Conservation (phyloP, 495 filamentous ascomycete genomes). For the Thermothielavioides terrestris region DNA sequence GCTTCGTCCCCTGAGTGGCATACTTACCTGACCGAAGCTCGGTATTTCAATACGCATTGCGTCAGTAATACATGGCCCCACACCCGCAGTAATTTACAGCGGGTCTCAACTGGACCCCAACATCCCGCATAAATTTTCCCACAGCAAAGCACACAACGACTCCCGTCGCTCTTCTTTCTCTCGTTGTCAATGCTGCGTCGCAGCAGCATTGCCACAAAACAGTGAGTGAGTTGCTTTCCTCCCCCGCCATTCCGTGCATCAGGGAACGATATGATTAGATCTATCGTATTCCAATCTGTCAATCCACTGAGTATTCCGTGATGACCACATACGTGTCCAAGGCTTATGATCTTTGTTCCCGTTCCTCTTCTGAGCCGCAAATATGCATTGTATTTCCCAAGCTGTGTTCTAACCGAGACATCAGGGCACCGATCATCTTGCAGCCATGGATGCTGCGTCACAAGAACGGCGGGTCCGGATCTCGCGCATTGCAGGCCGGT, state of each 20-base stretch:
- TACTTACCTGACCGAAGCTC: no score
- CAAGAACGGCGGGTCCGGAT: conserved; percentile 54
- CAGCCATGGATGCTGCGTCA: conserved; percentile 14
- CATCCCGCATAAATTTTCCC: conserved; percentile 14
- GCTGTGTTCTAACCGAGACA: conserved; percentile 16
- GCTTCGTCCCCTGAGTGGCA: no score
- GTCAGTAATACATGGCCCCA: not conserved
- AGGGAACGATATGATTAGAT: conserved; percentile 29
- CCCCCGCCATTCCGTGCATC: not conserved
- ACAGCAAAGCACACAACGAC: not conserved
- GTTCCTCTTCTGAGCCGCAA: conserved; percentile 2
- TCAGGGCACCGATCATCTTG: not conserved
- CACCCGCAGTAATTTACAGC: no score
- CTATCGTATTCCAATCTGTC: conserved; percentile 33
- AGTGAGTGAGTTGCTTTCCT: conserved; percentile 20
- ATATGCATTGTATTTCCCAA: not conserved
- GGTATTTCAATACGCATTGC: not conserved
- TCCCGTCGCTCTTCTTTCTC: conserved; percentile 3
- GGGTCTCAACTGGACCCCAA: conserved; percentile 5
- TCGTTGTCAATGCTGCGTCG: conserved; percentile 12
- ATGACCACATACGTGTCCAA: conserved; percentile 29
- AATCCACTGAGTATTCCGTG: conserved; percentile 36
- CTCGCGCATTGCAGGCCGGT: conserved; percentile 69
- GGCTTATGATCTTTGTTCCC: conserved; percentile 23
- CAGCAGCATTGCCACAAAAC: conserved; percentile 16